Evolutionary conservation across 768 basidiomycete genomes (phyloP).

Genomic region (Amanita pallidorosea): DNA sequence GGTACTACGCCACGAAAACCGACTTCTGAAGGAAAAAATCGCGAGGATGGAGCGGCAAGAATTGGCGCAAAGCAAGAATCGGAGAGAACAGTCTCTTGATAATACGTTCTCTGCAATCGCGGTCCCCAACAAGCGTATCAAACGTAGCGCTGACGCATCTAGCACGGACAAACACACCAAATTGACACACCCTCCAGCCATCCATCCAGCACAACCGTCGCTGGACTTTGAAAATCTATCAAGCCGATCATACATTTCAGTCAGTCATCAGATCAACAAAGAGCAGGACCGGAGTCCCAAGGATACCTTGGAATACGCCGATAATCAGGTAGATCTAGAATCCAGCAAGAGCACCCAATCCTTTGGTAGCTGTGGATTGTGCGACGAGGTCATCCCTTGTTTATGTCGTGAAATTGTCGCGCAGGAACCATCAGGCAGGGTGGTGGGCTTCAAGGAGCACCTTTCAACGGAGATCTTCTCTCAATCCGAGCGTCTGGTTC

Average conservation of each 20-base stretch:
- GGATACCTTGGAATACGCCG: slow-evolving; percentile 18
- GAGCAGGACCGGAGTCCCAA: slow-evolving; percentile 16
- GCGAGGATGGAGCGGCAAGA: slow-evolving; percentile 23
- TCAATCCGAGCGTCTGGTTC: neutral
- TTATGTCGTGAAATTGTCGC: slow-evolving; percentile 63
- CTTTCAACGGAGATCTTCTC: neutral
- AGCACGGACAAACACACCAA: neutral
- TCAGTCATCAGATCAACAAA: slow-evolving; percentile 18
- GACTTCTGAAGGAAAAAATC: slow-evolving; percentile 41
- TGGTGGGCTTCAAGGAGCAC: slow-evolving; percentile 13
- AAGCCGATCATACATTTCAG: slow-evolving; percentile 22
- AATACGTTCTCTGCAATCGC: neutral
- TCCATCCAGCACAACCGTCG: slow-evolving; percentile 42
- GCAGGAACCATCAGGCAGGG: slow-evolving; percentile 26
- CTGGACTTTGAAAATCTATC: slow-evolving; percentile 28
- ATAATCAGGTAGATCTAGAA: slow-evolving; percentile 16
- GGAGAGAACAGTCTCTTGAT: slow-evolving; percentile 36
- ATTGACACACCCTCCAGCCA: slow-evolving; percentile 22
- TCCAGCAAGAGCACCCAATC: slow-evolving; percentile 26
- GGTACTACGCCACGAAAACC: slow-evolving; percentile 57
- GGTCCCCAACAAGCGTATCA: neutral
- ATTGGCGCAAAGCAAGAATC: slow-evolving; percentile 22
- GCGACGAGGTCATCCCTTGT: slow-evolving; percentile 58
- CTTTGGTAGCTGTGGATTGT: slow-evolving; percentile 62
- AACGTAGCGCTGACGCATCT: neutral